phyloP scores from a whole-genome alignment of 371 early-diverging fungal genomes.

The Thermomucor indicae-seudaticae region DNA sequence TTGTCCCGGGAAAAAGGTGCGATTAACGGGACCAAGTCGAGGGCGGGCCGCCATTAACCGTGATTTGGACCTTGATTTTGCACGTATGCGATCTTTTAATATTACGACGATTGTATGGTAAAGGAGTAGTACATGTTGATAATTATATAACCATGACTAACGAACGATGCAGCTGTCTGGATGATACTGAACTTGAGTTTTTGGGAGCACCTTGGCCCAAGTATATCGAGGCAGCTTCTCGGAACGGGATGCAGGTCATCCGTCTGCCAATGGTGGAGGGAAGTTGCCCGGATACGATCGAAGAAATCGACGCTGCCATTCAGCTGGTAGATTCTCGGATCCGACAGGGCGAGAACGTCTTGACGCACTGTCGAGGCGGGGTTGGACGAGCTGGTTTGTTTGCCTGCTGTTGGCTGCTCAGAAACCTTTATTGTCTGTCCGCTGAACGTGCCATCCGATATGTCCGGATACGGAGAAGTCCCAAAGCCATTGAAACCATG shows the following conservation, averaged over 20 bases:
- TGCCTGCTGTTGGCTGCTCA: constrained; percentile 73
- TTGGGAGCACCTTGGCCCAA: constrained; percentile 69
- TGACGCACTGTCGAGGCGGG: constrained; percentile 80
- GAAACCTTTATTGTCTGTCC: constrained; percentile 40
- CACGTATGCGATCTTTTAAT: constrained; percentile 53
- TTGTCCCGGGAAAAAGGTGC: constrained; percentile 83
- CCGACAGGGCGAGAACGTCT: constrained; percentile 52
- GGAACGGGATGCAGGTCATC: constrained; percentile 47
- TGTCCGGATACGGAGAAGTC: constrained; percentile 52
- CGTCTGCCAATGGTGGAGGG: constrained; percentile 78
- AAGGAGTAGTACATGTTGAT: background rate
- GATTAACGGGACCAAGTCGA: constrained; percentile 71
- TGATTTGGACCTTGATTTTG: constrained; percentile 70
- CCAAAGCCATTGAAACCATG: constrained; percentile 68
- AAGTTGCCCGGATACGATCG: constrained; percentile 59
- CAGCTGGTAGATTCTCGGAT: constrained; percentile 49
- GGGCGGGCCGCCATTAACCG: constrained; percentile 74
- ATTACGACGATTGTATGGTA: constrained; percentile 73
- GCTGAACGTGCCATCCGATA: constrained; percentile 53
- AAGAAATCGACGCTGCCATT: constrained; percentile 55
- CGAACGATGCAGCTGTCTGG: constrained; percentile 58
- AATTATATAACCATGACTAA: no score
- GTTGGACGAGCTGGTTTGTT: constrained; percentile 77
- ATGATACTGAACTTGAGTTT: constrained; percentile 64
- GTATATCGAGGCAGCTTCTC: constrained; percentile 56